Conservation (phyloP, 2,329 filamentous ascomycete species). For the Metarhizium brunneum region DNA sequence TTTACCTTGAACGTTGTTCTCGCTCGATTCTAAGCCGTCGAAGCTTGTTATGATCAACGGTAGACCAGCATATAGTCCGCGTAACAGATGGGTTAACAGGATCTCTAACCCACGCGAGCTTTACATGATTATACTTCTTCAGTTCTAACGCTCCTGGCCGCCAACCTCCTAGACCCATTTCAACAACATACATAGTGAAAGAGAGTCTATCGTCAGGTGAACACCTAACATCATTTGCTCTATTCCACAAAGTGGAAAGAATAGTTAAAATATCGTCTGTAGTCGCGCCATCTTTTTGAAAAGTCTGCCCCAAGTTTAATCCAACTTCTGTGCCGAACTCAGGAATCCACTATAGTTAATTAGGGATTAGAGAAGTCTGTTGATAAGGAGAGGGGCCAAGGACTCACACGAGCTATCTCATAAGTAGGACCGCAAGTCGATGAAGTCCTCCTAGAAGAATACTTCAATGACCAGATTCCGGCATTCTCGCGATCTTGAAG, state of each 20-base stretch:
- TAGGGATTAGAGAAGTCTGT: neutral
- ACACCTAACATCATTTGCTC: conserved; percentile 1
- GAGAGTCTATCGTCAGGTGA: neutral
- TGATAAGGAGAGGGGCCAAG: neutral
- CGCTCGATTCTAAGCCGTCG: conserved; percentile 2
- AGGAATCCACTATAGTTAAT: conserved; percentile 4
- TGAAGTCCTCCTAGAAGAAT: neutral
- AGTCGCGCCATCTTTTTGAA: conserved; percentile 2
- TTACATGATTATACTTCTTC: conserved; percentile 1
- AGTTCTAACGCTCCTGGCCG: conserved; percentile 1
- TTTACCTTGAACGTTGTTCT: conserved; percentile 4
- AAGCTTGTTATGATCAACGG: conserved; percentile 3
- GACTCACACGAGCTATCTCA: conserved; percentile 3
- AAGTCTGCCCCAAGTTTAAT: conserved; percentile 2
- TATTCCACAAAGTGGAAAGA: conserved; percentile 3
- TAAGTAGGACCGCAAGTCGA: conserved; percentile 2
- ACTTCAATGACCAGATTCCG: conserved; percentile 1
- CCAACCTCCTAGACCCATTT: conserved; percentile 3
- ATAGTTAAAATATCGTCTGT: neutral
- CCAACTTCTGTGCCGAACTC: neutral
- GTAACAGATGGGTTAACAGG: neutral
- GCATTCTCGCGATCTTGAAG: neutral
- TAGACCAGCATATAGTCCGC: conserved; percentile 2
- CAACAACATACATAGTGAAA: conserved; percentile 1
- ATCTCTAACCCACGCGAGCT: conserved; percentile 5